A percentile compares a stretch with the other conserved stretches of the same genome.
Evolutionary conservation across 2,329 filamentous ascomycete species (phyloP).

Genomic region (Aspergillus cejpii): DNA sequence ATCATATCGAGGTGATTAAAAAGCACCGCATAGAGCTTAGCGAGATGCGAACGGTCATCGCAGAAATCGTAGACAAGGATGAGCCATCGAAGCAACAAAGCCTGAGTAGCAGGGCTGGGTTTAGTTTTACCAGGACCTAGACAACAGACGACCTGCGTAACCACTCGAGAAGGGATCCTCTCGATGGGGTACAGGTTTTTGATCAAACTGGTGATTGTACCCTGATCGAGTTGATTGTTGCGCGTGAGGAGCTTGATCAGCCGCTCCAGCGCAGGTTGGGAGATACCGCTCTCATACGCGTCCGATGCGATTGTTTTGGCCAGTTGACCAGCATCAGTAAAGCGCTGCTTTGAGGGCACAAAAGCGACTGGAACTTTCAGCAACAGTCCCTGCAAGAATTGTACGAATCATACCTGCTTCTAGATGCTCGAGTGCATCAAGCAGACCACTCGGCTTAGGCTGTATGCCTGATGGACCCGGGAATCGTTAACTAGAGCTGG

Average conservation of each 20-base stretch:
- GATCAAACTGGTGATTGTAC: conserved; percentile 60
- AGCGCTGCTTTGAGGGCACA: conserved; percentile 59
- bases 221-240: conserved; percentile 67
- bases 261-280: conserved; percentile 52
- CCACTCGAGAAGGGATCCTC: conserved; percentile 53
- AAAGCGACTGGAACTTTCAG: conserved; percentile 26
- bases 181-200: conserved; percentile 70
- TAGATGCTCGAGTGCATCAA: conserved; percentile 33
- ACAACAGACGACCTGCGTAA: conserved; percentile 62
- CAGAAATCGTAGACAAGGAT: conserved; percentile 67
- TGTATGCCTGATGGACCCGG: conserved; percentile 6
- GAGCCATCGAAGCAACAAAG: conserved; percentile 68
- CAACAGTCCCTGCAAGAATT: neutral
- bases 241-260: conserved; percentile 62
- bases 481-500: neutral
- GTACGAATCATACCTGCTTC: conserved; percentile 32
- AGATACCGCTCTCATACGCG: conserved; percentile 63
- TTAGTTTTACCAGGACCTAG: conserved; percentile 74
- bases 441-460: conserved; percentile 20
- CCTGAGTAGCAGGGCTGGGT: conserved; percentile 64
- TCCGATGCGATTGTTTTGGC: conserved; percentile 58
- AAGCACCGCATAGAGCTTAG: conserved; percentile 65
- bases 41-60: conserved; percentile 56
- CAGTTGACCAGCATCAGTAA: conserved; percentile 54
- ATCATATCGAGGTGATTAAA: conserved; percentile 80